Evolutionary conservation across 176 grass and related monocot species (phyloP), one percentile per base, ranked within the genome.

Genomic region (Bonia amplexicaulis): DNA sequence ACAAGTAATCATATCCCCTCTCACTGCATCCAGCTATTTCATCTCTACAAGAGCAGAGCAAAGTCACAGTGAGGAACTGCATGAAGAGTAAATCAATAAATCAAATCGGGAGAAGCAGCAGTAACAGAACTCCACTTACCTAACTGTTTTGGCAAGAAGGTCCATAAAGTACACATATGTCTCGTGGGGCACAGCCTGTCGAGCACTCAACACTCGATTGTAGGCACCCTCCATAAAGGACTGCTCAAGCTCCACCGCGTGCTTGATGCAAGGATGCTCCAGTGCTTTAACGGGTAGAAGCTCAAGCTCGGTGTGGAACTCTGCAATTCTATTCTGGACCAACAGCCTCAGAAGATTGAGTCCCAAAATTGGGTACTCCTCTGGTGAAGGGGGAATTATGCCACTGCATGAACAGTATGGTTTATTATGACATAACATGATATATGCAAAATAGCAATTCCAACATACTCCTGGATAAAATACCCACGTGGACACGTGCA

Each of bases 301-400:
- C 78, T 99, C 96, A 53, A 96, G 74, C 81, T 99, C 96, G 2
- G 92, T 96, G 79, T 99, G 96, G 59, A 99, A 96, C 72, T 99
- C 96, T 3, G 96, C 96, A 71, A 99, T 99, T 91, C 96, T 95
- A 77, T 99, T 99, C 89, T 99, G 96, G 49, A 99, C 96, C 35
- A 99, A 55, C 35, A 99, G 78, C 75, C 89, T 89, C 82, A 93
- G 84, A 87, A 96, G 94, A 84, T 90, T 96, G 29, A 87, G 89
- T 11, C 94, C 94, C 82, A 93, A 89, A 74, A 96, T 93, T 69
- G 88, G 91, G 77, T 93, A 91, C 86, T 96, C 89, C 69, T 91
- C 80, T 1, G 84, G 79, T 41, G 96, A 99, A 71, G 88, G 41
- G 22, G 90, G 91, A 78, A 96, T 92, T 88, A 96, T 88, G 68